Evolutionary conservation across 192 early-diverging fungal genomes (phyloP).

Genomic region (Backusella macrospora): DNA sequence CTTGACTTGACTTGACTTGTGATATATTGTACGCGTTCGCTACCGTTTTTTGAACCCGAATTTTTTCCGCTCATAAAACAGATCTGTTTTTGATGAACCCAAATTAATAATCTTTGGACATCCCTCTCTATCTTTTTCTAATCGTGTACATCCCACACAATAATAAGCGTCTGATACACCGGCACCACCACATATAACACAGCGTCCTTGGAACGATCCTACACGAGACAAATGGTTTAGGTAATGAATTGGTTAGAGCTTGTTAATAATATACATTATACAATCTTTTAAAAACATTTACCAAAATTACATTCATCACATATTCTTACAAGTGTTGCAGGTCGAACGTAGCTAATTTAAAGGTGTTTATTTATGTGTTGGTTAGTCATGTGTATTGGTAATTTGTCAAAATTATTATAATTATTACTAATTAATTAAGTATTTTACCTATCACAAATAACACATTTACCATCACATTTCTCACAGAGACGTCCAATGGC

Average conservation of each 20-base stretch:
- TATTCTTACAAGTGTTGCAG: slow-evolving; percentile 85
- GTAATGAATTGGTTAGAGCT: slow-evolving; percentile 23
- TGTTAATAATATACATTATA: neutral
- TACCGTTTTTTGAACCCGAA: slow-evolving; percentile 76
- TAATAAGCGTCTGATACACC: slow-evolving; percentile 96
- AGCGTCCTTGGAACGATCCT: slow-evolving; percentile 83
- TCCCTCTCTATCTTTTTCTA: slow-evolving; percentile 96
- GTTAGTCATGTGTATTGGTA: neutral
- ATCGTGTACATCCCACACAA: slow-evolving; percentile 86
- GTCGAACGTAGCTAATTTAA: slow-evolving; percentile 71
- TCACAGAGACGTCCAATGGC: slow-evolving; percentile 86
- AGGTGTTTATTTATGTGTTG: neutral
- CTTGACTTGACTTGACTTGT: too few relatives aligned
- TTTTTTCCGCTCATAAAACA: slow-evolving; percentile 94
- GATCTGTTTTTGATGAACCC: slow-evolving; percentile 87
- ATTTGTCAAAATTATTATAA: neutral
- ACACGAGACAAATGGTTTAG: slow-evolving; percentile 47
- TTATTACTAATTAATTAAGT: neutral
- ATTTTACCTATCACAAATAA: slow-evolving; percentile 90
- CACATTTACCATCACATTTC: slow-evolving; percentile 90
- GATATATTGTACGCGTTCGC: neutral
- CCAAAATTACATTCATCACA: slow-evolving; percentile 98
- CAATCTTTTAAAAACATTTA: neutral
- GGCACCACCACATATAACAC: slow-evolving; percentile 86
- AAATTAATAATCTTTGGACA: slow-evolving; percentile 99